phyloP scores from a whole-genome alignment of 2,329 filamentous ascomycete genomes.

The Blumeria graminis region DNA sequence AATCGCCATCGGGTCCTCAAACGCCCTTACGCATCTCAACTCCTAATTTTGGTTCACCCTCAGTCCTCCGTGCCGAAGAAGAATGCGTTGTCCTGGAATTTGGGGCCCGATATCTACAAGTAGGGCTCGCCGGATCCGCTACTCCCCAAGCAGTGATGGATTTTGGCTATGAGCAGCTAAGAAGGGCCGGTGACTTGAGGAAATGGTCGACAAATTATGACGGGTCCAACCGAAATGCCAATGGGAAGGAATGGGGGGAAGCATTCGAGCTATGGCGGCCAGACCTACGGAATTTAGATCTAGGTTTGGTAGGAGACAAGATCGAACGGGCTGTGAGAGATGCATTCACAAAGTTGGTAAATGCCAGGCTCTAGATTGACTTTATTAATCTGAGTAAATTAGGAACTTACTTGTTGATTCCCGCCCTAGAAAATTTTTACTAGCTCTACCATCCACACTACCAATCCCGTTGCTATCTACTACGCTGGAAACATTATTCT shows the following conservation, averaged over 20 bases:
- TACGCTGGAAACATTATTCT: constrained; percentile 55
- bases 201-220: constrained; percentile 35
- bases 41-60: constrained; percentile 31
- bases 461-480: constrained; percentile 58
- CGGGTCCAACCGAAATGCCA: constrained; percentile 22
- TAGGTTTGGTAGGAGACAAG: constrained; percentile 65
- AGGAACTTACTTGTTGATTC: constrained; percentile 48
- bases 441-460: constrained; percentile 54
- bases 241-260: constrained; percentile 32
- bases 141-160: constrained; percentile 44
- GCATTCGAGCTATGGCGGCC: constrained; percentile 55
- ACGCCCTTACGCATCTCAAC: constrained; percentile 30
- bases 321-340: constrained; percentile 64
- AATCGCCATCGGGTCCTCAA: constrained; percentile 23
- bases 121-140: constrained; percentile 70
- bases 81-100: constrained; percentile 67
- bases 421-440: constrained; percentile 46
- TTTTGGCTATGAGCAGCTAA: constrained; percentile 52
- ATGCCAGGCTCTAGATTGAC: constrained; percentile 14
- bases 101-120: constrained; percentile 52
- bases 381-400: constrained; percentile 3
- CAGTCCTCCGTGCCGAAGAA: constrained; percentile 49
- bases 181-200: constrained; percentile 61
- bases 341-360: constrained; percentile 52
- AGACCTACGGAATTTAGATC: constrained; percentile 47